Evolutionary conservation across 2,329 filamentous ascomycete genomes (phyloP).

Genomic region (Trichoderma simmonsii): DNA sequence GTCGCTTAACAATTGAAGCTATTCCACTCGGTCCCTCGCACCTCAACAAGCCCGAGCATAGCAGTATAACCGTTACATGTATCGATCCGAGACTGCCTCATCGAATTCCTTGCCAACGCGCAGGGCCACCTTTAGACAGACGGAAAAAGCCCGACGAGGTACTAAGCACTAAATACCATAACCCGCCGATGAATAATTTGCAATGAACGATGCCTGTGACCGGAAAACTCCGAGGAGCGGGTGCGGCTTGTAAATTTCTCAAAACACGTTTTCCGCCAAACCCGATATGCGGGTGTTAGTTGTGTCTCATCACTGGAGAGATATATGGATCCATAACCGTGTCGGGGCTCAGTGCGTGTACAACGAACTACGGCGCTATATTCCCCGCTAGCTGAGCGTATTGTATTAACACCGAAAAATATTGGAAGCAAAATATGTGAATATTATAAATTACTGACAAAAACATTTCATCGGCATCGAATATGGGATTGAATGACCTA

Average conservation of each 20-base stretch:
- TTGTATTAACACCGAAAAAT: not conserved
- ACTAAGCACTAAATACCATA: not conserved
- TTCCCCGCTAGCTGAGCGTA: not conserved
- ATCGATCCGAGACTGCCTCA: not conserved
- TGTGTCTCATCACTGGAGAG: not conserved
- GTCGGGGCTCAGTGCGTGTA: not conserved
- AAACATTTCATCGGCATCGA: not conserved
- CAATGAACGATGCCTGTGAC: not conserved
- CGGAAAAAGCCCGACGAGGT: not conserved
- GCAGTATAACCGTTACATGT: not conserved
- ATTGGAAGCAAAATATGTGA: not conserved
- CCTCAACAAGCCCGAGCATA: not conserved
- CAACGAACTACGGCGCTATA: not conserved
- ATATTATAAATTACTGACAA: not conserved
- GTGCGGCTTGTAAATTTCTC: not conserved
- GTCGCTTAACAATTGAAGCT: not conserved
- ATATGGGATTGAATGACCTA: not conserved
- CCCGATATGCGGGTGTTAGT: not conserved
- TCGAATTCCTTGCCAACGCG: not conserved
- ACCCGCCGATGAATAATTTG: not conserved
- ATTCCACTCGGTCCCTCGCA: not conserved
- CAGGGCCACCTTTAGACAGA: not conserved
- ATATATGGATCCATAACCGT: not conserved
- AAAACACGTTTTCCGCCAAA: not conserved
- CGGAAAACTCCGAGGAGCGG: not conserved